Evolutionary conservation across 2,329 filamentous ascomycete species (phyloP), one percentile per base, ranked within the genome.

Genomic region (Sporothrix mexicana): DNA sequence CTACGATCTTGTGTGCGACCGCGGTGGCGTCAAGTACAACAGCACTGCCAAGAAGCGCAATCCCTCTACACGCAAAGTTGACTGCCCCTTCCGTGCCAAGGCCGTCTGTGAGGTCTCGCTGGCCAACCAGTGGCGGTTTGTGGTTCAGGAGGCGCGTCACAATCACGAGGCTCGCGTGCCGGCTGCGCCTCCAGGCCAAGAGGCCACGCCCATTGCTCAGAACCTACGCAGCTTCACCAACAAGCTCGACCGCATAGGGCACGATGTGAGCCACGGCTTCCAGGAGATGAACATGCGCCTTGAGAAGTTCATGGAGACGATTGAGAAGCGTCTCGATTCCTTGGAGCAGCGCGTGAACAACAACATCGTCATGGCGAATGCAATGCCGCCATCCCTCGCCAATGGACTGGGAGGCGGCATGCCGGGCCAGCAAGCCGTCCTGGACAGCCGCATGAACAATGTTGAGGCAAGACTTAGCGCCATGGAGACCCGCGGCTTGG

Each of bases 41-140:
- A 90, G 88, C 80, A 90, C 88, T 1, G 88, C 88, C 8, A 90
- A 90, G 83, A 90, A 90, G 82, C 86, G 88, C 72, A 90, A 88
- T 76, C 88, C 88, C 0, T 89, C 87, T 71, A 90, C 88, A 59
- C 87, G 88, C 78, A 90, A 90, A 80, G 87, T 90, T 72, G 88
- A 90, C 78, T 90, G 88, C 72, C 88, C 88, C 12, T 90, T 88
- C 82, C 86, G 87, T 70, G 88, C 88, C 72, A 90, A 90, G 81
- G 88, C 88, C 30, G 88, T 90, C 25, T 90, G 88, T 75, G 88
- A 90, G 77, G 88, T 90, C 7, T 87, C 89, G 78, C 82, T 90
- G 12, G 85, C 85, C 57, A 88, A 90, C 74, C 88, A 89, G 79
- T 90, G 88, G 88, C 86, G 88, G n/a, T 90, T 90, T 75, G 86